Evolutionary conservation across 1,139 yeast genomes (phyloP), one percentile per base, ranked within the genome.

Genomic region (Saccharomyces uvarum): DNA sequence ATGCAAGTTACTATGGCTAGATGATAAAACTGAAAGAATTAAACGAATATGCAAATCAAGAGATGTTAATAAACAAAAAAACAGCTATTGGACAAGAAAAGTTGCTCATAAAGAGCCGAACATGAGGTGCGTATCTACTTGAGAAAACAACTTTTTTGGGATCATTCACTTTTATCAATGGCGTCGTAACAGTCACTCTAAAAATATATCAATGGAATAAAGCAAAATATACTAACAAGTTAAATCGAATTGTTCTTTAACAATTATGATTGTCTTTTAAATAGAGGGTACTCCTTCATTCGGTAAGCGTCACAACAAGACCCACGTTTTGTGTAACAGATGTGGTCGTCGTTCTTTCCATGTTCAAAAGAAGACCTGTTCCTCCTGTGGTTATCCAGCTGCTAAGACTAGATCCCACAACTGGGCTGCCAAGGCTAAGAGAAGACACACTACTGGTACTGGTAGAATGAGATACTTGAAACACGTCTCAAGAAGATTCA

Each of bases 261-360:
- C 44, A 38, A 24, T 38, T 13, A 32, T 48, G 46, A 19, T 32
- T 19, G 31, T 51, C 54, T 60, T 71, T 68, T 57, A 60, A 64
- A 72, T 75, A 89, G 96, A 93, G 91, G 99, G 99, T 89, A 93
- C 99, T 80, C 96, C 98, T 83, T 88, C 97, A 78, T 86, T 88
- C 84, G 98, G 99, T 86, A 93, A 91, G 83, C 90, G 95, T 81
- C 97, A 93, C 90, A 91, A 88, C 93, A 93, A 93, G 84, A 86
- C 98, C 77, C 99, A 93, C 90, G 88, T 95, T 76, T 83, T 91
- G 80, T 93, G 99, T 85, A 89, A 86, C 85, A 89, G 98, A 87
- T 93, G 99, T 84, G 98, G 98, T 73, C 81, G 83, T 76, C 96
- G 98, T 84, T 86, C 97, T 63, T 93, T 91, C 96, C 98, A 93